Conservation (phyloP, 768 basidiomycete species). For the Pilatotrama ljubarskyi region DNA sequence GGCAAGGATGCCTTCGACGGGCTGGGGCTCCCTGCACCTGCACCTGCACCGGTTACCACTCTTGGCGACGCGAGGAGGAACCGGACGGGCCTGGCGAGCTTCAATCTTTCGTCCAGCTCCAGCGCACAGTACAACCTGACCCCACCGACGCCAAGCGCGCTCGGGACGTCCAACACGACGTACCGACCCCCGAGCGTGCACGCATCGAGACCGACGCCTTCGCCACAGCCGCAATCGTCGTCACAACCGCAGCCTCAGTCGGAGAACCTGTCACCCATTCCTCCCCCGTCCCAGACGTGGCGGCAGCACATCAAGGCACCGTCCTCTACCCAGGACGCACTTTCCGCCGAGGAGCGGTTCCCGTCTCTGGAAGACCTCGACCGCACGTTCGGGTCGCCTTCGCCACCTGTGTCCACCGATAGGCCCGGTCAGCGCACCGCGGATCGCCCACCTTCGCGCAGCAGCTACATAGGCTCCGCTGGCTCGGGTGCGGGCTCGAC, state of each 20-base stretch:
- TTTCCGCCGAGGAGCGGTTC: conserved; percentile 70
- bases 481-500: not conserved
- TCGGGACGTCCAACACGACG: conserved; percentile 27
- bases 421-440: conserved; percentile 7
- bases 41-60: conserved; percentile 58
- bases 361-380: conserved; percentile 88
- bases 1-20: conserved; percentile 80
- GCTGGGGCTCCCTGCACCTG: conserved; percentile 53
- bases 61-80: conserved; percentile 74
- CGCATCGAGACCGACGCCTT: conserved; percentile 24
- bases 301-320: conserved; percentile 15
- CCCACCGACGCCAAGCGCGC: conserved; percentile 5
- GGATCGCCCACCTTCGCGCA: conserved; percentile 19
- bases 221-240: conserved; percentile 17
- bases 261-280: conserved; percentile 11
- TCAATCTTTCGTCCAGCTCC: conserved; percentile 20
- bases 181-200: conserved; percentile 30
- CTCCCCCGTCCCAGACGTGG: conserved; percentile 14
- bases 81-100: conserved; percentile 65
- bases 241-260: conserved; percentile 20
- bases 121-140: conserved; percentile 2
- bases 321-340: conserved; percentile 33
- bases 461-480: conserved; percentile 11
- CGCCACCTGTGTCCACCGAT: conserved; percentile 8
- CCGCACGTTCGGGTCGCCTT: conserved; percentile 44